phyloP scores from a whole-genome alignment of 495 filamentous ascomycete genomes.

The Oidiodendron maius region DNA sequence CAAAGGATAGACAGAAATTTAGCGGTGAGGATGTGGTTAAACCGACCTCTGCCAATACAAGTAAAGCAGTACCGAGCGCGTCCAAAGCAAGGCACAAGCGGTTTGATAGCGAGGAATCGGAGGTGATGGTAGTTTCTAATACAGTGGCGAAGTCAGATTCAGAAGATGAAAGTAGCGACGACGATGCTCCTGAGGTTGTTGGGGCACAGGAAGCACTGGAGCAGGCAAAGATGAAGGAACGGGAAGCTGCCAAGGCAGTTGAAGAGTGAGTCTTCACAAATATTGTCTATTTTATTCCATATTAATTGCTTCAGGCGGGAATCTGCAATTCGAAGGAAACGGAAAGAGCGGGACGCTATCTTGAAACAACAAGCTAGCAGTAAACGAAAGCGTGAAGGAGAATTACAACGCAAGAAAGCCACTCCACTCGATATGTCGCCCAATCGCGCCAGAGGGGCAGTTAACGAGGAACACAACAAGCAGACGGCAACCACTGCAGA shows the following conservation, averaged over 20 bases:
- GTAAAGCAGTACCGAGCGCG: neutral
- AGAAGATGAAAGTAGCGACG: slow-evolving; percentile 17
- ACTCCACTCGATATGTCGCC: neutral
- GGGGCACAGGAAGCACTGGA: slow-evolving; percentile 12
- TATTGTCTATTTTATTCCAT: neutral
- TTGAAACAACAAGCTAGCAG: slow-evolving; percentile 17
- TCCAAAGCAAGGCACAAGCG: slow-evolving; percentile 8
- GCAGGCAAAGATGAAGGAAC: slow-evolving; percentile 8
- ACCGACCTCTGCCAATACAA: neutral
- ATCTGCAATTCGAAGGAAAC: slow-evolving; percentile 15
- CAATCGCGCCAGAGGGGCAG: neutral
- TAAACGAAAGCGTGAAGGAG: slow-evolving; percentile 7
- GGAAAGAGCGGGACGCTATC: slow-evolving; percentile 14
- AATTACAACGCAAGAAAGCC: too few relatives aligned
- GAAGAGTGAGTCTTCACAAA: slow-evolving; percentile 10
- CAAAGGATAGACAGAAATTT: neutral
- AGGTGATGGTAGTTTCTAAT: neutral
- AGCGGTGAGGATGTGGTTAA: neutral
- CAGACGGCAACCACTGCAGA: neutral
- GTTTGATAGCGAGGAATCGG: slow-evolving; percentile 15
- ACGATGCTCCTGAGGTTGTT: slow-evolving; percentile 22
- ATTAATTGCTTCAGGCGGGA: slow-evolving; percentile 13
- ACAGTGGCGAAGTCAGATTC: slow-evolving; percentile 9
- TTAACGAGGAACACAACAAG: neutral
- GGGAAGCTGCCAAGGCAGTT: slow-evolving; percentile 12